A percentile compares a stretch with the other conserved stretches of the same genome.
phyloP scores from a whole-genome alignment of 2,329 filamentous ascomycete species.

The Penicillium nordicum region DNA sequence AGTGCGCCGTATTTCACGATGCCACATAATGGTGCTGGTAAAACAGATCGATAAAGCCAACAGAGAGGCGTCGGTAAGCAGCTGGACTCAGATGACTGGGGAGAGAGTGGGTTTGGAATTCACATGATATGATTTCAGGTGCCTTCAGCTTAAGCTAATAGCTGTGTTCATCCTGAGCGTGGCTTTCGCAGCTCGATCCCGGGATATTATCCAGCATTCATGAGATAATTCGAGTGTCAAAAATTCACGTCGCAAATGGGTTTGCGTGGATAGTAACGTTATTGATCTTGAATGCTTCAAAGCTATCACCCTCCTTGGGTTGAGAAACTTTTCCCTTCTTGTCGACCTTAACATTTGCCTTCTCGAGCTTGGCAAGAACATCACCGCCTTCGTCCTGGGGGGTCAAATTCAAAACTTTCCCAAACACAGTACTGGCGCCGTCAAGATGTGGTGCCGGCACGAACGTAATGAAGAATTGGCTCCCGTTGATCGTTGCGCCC shows the following conservation, averaged over 20 bases:
- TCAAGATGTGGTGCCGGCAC: conserved; percentile 61
- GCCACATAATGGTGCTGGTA: background rate
- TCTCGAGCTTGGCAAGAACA: conserved; percentile 51
- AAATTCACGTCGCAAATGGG: conserved; percentile 55
- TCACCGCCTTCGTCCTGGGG: conserved; percentile 45
- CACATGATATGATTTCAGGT: background rate
- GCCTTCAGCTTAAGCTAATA: background rate
- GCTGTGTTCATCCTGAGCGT: conserved; percentile 1
- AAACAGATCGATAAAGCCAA: background rate
- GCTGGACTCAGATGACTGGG: background rate
- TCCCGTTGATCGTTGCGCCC: conserved; percentile 49
- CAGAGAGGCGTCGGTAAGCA: background rate
- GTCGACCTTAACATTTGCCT: conserved; percentile 59
- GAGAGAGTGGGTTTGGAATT: background rate
- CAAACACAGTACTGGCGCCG: conserved; percentile 65
- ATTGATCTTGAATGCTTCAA: conserved; percentile 54
- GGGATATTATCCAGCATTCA: background rate
- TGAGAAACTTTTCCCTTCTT: conserved; percentile 58
- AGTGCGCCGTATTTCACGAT: background rate
- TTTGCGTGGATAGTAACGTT: conserved; percentile 62
- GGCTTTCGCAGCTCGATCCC: background rate
- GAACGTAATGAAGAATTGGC: conserved; percentile 64
- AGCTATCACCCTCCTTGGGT: conserved; percentile 40
- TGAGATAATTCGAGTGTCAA: background rate
- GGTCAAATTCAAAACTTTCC: conserved; percentile 51